Base-by-base conservation (phyloP, 225 moss, liverwort and hornwort genomes). In the Physcomitrium patens region DNA sequence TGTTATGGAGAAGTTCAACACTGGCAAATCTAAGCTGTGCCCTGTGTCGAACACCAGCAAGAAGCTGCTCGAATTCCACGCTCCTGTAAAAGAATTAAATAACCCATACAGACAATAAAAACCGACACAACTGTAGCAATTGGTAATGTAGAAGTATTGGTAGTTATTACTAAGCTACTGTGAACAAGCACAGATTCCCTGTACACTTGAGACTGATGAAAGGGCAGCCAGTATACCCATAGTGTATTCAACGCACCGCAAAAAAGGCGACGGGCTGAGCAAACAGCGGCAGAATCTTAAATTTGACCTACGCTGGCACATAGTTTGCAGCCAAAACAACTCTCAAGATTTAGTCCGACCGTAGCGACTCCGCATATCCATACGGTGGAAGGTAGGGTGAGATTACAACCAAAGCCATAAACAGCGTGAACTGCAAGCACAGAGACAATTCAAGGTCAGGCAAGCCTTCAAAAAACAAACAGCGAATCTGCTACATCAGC, bases 351-450 rank as follows among this genome's bases (percentile, higher is more conserved):
- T 56, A 87, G 72, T 87, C 87, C 16, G 72, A 77, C 65, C 85
- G 87, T 1, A 82, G 69, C 22, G 82, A 85, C 31, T 93, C 91
- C 26, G 78, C 84, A 71, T 77, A 80, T 19, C 67, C 83, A 69
- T 91, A 94, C 48, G 97, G 97, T 44, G 97, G 97, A 70, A 97
- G 91, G 59, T 86, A 94, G 8, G 92, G 92, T 48, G 94, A 92
- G 72, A 97, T 89, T 14, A 94, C 92, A 57, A 97, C 97, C 73
- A 97, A 97, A 0, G 94, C 89, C 97, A 97, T 97, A 78, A 97
- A 97, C 58, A 97, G 65, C 16, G 94, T 94, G 65, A 97, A 89
- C 96, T 96, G 94, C 86, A 79, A 65, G 54, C 71, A 84, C 52
- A 70, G 54, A 77, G 3, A 47, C 37, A 64, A 10, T 16, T 60